Evolutionary conservation across 2,329 filamentous ascomycete genomes (phyloP).

Genomic region (Fusarium floridanum): DNA sequence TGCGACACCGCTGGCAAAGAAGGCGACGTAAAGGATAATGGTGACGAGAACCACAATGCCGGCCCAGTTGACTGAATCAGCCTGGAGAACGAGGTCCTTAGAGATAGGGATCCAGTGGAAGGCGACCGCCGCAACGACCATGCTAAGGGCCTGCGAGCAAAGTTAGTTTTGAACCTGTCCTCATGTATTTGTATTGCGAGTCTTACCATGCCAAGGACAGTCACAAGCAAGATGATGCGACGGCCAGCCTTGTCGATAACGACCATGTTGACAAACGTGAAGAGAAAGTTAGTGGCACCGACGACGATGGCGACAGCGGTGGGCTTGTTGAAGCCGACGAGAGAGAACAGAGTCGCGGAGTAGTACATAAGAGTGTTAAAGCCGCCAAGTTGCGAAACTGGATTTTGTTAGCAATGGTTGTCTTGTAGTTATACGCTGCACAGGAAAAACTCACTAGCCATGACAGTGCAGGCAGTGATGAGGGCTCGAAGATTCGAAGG

Average conservation of each 20-base stretch:
- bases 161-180: conserved; percentile 44
- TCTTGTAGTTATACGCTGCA: accelerated
- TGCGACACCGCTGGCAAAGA: conserved; percentile 59
- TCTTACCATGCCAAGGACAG: conserved; percentile 57
- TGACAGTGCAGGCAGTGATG: conserved; percentile 60
- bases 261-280: conserved; percentile 61
- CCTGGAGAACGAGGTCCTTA: conserved; percentile 54
- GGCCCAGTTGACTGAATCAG: conserved; percentile 45
- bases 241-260: conserved; percentile 60
- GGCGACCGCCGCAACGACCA: conserved; percentile 55
- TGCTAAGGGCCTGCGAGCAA: conserved; percentile 53
- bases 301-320: conserved; percentile 60
- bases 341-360: conserved; percentile 60
- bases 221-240: conserved; percentile 57
- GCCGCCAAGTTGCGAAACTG: conserved; percentile 60
- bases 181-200: conserved; percentile 43
- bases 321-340: conserved; percentile 63
- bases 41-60: conserved; percentile 58
- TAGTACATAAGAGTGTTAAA: conserved; percentile 67
- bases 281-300: conserved; percentile 61
- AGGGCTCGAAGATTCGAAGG: conserved; percentile 59
- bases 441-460: conserved; percentile 50
- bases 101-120: conserved; percentile 61
- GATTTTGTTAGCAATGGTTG: background rate
- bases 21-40: conserved; percentile 37